A percentile compares a stretch with the other conserved stretches of the same genome.
Conservation (phyloP, 352 stramenopile genomes). For the Salisapilia sapeloensis region DNA sequence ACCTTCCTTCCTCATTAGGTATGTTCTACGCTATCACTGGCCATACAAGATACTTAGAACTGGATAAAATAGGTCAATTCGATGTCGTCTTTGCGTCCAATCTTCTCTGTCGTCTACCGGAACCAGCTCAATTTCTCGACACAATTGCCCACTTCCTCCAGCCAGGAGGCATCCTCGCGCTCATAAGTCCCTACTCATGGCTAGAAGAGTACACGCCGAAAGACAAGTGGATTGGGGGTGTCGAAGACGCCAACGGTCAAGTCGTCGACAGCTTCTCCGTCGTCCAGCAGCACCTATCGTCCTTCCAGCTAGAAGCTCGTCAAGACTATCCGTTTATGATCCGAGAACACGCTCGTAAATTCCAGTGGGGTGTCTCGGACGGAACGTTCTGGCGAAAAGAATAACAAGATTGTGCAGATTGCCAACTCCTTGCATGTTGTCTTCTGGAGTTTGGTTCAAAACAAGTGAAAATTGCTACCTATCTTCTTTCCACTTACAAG, state of each 20-base stretch:
- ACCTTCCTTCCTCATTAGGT: conserved; percentile 49
- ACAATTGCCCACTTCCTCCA: conserved; percentile 79
- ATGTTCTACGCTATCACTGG: conserved; percentile 60
- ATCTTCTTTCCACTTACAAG: no score
- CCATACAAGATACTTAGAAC: conserved; percentile 8
- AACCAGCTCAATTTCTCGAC: conserved; percentile 82
- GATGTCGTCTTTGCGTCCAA: conserved; percentile 93
- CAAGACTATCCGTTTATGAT: conserved; percentile 85
- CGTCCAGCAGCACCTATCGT: conserved; percentile 29
- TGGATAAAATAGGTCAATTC: conserved; percentile 53
- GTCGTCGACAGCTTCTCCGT: conserved; percentile 49
- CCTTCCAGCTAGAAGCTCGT: conserved; percentile 66
- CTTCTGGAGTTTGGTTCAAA: no score
- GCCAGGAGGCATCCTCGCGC: conserved; percentile 82
- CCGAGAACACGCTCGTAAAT: conserved; percentile 86
- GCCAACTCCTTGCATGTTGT: no score
- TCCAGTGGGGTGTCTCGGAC: conserved; percentile 83
- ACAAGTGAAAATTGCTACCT: no score
- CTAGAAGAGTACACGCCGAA: conserved; percentile 92
- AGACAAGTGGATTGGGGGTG: conserved; percentile 73
- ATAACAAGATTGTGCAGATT: conserved; percentile 5
- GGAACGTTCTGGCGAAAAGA: conserved; percentile 76
- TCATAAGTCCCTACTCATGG: conserved; percentile 96
- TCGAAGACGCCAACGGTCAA: conserved; percentile 16
- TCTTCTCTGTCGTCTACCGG: conserved; percentile 88